phyloP scores from a whole-genome alignment of 23 red algal genomes.

The Chondrus crispus region DNA sequence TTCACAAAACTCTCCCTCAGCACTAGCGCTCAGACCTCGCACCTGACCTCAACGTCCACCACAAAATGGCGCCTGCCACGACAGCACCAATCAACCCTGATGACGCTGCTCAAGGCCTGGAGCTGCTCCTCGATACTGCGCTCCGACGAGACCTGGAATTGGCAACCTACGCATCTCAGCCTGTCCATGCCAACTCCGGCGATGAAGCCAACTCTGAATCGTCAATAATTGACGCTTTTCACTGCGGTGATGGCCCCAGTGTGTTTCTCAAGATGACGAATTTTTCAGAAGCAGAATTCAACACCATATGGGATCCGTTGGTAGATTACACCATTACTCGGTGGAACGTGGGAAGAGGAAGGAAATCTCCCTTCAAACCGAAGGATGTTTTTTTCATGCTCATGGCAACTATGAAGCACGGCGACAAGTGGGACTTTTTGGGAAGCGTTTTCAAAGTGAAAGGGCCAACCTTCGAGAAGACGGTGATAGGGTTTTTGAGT shows the following conservation, averaged over 20 bases:
- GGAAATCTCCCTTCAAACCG: background rate
- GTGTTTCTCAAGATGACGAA: background rate
- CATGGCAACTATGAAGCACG: background rate
- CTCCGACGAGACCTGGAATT: background rate
- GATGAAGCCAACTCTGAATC: background rate
- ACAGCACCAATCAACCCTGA: background rate
- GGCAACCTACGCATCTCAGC: background rate
- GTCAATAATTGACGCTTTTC: background rate
- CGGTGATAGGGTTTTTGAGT: background rate
- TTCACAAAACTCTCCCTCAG: too few species aligned
- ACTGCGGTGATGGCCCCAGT: background rate
- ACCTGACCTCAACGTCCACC: too few species aligned
- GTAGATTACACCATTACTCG: background rate
- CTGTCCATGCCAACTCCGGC: background rate
- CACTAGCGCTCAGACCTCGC: too few species aligned
- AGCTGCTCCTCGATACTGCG: background rate
- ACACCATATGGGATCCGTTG: background rate
- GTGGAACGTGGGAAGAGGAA: background rate
- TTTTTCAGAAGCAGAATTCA: background rate
- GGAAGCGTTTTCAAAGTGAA: background rate
- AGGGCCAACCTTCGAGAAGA: background rate
- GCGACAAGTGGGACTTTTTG: background rate
- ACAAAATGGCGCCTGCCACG: too few species aligned
- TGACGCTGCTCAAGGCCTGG: background rate
- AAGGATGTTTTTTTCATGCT: slow-evolving; percentile 24